Evolutionary conservation across 805 yeast genomes (phyloP).

Genomic region (Teunomyces funiuensis): DNA sequence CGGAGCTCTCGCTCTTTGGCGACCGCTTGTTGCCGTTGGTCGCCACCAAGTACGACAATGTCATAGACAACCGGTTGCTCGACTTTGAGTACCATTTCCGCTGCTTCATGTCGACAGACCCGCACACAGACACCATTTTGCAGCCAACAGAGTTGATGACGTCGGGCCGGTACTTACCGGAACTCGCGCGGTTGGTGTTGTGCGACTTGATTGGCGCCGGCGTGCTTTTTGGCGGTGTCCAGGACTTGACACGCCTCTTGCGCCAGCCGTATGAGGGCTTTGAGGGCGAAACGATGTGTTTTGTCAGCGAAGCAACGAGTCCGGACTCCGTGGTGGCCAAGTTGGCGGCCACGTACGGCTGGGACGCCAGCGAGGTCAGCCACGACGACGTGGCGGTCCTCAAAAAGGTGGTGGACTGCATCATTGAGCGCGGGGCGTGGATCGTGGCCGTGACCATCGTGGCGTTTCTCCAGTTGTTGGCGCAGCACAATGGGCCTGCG

Average conservation of each 20-base stretch:
- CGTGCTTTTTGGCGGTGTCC: slow-evolving; percentile 26
- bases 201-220: slow-evolving; percentile 29
- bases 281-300: slow-evolving; percentile 44
- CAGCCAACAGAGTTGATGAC: slow-evolving; percentile 60
- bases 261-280: slow-evolving; percentile 29
- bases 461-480: slow-evolving; percentile 33
- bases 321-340: slow-evolving; percentile 16
- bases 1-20: slow-evolving; percentile 61
- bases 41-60: slow-evolving; percentile 40
- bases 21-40: slow-evolving; percentile 26
- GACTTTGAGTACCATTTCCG: slow-evolving; percentile 18
- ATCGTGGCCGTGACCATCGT: slow-evolving; percentile 43
- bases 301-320: slow-evolving; percentile 31
- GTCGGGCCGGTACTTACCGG: slow-evolving; percentile 58
- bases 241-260: slow-evolving; percentile 14
- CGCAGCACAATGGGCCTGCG: slow-evolving; percentile 19
- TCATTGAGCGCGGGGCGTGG: slow-evolving; percentile 47
- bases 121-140: slow-evolving; percentile 31
- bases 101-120: slow-evolving; percentile 32
- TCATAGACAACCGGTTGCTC: slow-evolving; percentile 35
- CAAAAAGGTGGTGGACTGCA: slow-evolving; percentile 30
- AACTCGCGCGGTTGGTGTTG: slow-evolving; percentile 46
- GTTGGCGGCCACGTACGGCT: slow-evolving; percentile 21
- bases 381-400: slow-evolving; percentile 27
- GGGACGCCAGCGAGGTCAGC: slow-evolving; percentile 19